Evolutionary conservation across 2,329 filamentous ascomycete genomes (phyloP), one percentile per base, ranked within the genome.

Genomic region (Sporothrix luriei): DNA sequence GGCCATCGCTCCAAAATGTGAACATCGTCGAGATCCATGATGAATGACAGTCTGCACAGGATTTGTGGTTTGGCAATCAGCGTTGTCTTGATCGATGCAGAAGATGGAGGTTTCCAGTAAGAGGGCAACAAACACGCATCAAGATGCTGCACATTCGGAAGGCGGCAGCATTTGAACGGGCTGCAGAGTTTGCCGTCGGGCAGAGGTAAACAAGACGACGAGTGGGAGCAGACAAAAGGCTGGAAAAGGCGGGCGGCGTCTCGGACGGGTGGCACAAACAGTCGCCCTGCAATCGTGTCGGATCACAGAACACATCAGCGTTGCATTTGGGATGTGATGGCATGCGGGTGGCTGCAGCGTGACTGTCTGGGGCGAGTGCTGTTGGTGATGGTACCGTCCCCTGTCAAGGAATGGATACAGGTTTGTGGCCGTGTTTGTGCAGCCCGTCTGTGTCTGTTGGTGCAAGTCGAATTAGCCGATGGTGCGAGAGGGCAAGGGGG

Each of bases 371-470:
- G 5, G 29, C n/a, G 0, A 46, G 38, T 7, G 16, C 24, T 13
- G 40, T 33, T 51, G 24, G 52, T 26, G 24, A 55, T 55, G 26
- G 52, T 19, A 5, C 7, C 4, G 24, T 55, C 24, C 14, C 10
- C 51, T 24, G 51, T 26, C 51, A 9, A 49, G 24, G n/a, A 13
- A 43, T 16, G 11, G 24, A 19, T n/a, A 29, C 16, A 16, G 16
- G 4, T 1, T 1, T 21, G 54, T 21, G 52, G 26, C 9, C 40
- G 16, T 59, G 55, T 59, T 59, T 11, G 16, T 59, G 55, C 29
- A 21, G 29, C 55, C 33, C 29, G 29, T 40, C 33, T 19, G 29
- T 40, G 59, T 64, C 59, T 64, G 59, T 64, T 48, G 59, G 40
- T 48, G 43, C 59, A 46, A 62, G 57, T 62, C n/a, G n/a, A 46